These are phyloP conservation scores for Hyphodiscus sp. DNA, from an alignment of 2,329 filamentous ascomycete species.

Conservation along the genomic window DNA sequence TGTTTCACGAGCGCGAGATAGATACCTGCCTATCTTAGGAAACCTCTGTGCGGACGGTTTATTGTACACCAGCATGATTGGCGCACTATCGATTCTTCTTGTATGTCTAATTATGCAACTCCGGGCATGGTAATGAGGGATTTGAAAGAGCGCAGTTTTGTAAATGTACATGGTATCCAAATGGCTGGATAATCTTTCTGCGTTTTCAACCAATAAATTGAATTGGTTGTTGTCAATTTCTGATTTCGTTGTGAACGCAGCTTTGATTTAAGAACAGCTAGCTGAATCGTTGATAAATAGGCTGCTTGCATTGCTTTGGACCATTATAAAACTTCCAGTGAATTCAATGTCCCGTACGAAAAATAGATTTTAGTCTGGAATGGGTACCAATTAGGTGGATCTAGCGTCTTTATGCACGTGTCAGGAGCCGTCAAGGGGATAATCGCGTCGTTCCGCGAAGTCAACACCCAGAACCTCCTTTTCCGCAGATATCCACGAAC, in stretches of 20 bases:
- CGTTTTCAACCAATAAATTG: not conserved
- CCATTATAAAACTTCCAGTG: no score
- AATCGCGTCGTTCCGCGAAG: not conserved
- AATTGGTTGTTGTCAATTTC: not conserved
- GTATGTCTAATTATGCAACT: slow-evolving; percentile 25
- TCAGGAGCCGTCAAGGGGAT: not conserved
- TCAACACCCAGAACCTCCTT: not conserved
- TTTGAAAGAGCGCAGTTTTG: slow-evolving; percentile 10
- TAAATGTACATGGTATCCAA: slow-evolving; percentile 6
- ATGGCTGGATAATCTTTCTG: not conserved
- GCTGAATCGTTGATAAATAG: no score
- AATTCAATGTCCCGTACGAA: no score
- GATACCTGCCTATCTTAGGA: slow-evolving; percentile 11
- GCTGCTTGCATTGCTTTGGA: no score
- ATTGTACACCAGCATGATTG: slow-evolving; percentile 25
- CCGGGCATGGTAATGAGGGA: slow-evolving; percentile 15
- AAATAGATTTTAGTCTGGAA: no score
- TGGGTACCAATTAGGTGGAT: no score
- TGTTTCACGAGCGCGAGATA: slow-evolving; percentile 7
- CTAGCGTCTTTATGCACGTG: no score
- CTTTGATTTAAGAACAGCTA: no score
- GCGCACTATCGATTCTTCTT: slow-evolving; percentile 20
- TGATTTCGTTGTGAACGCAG: not conserved
- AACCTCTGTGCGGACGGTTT: slow-evolving; percentile 5
- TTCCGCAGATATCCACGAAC: not conserved